phyloP scores from a whole-genome alignment of 2,329 filamentous ascomycete genomes.

The Bipolaris bicolor region DNA sequence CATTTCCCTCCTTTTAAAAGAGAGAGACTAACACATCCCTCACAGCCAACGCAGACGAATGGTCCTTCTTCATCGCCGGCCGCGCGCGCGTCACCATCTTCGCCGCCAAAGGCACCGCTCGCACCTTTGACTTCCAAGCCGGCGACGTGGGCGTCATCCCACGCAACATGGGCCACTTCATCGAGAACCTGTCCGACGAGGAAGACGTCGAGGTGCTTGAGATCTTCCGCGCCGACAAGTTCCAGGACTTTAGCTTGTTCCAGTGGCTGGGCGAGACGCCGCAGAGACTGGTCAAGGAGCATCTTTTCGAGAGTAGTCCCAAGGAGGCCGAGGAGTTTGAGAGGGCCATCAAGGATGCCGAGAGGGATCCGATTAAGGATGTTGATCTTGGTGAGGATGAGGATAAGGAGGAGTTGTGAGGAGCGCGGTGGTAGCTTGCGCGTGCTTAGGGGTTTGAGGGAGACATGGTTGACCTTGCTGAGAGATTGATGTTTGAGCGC shows the following conservation, averaged over 20 bases:
- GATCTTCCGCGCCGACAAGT: conserved; percentile 73
- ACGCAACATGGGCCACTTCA: conserved; percentile 77
- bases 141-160: conserved; percentile 81
- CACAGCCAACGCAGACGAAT: conserved; percentile 70
- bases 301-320: conserved; percentile 67
- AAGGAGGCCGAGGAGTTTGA: conserved; percentile 68
- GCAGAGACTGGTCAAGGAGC: conserved; percentile 68
- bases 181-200: conserved; percentile 77
- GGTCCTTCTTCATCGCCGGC: conserved; percentile 78
- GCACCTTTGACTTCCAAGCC: conserved; percentile 76
- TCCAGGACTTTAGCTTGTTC: conserved; percentile 74
- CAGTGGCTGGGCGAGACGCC: conserved; percentile 79
- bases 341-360: conserved; percentile 65
- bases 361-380: conserved; percentile 58
- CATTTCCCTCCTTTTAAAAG: not conserved
- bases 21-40: not conserved
- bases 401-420: conserved; percentile 31
- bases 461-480: not conserved
- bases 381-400: conserved; percentile 38
- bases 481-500: not conserved
- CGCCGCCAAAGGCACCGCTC: conserved; percentile 68
- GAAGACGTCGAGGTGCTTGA: conserved; percentile 78
- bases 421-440: too few species aligned
- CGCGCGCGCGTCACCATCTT: conserved; percentile 77
- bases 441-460: not conserved